Evolutionary conservation across 768 basidiomycete species (phyloP), one percentile per base, ranked within the genome.

Genomic region (Leucosporidium creatinivorum): DNA sequence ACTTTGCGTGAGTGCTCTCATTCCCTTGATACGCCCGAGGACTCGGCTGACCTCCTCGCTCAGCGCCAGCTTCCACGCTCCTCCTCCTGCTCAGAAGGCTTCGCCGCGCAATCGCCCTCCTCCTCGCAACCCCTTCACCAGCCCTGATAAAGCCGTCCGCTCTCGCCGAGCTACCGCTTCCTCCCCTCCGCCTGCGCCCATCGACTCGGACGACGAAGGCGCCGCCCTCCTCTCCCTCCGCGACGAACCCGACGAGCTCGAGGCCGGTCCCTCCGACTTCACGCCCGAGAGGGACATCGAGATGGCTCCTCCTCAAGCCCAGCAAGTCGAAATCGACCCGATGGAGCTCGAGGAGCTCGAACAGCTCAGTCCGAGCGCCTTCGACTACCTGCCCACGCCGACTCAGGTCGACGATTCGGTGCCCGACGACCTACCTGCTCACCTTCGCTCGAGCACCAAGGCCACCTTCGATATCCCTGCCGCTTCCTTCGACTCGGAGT

Each of bases 331-430:
- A 7, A 33, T 57, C 31, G 31, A 57, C 17, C 21, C 19, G 33
- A 30, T 18, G 56, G 36, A 30, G 56, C 56, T 39, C 57, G 30
- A 17, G 33, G 23, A 58, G 1, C 23, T 36, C 23, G 31, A 58
- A 36, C 57, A n/a, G 31, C 23, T 31, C 30, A 13, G 21, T n/a
- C 57, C 13, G 33, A 17, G 21, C 57, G 33, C 31, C 57, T n/a
- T 58, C 57, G 63, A 70, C 7, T 72, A 66, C 31, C 62, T 63
- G 26, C 70, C 70, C 33, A 68, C 70, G 23, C 70, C 70, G 48
- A 72, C 70, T 2, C 18, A 68, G 28, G 51, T 23, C 47, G 67
- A 60, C n/a, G 39, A 44, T 15, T 44, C 59, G 6, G 55, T 26
- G 9, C 64, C 65, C 3, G 48, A 52, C 17, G 49, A 55, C 30